Evolutionary conservation across 73 alveolate species (phyloP), one percentile per base, ranked within the genome.

Genomic region (Paramecium pentaurelia): DNA sequence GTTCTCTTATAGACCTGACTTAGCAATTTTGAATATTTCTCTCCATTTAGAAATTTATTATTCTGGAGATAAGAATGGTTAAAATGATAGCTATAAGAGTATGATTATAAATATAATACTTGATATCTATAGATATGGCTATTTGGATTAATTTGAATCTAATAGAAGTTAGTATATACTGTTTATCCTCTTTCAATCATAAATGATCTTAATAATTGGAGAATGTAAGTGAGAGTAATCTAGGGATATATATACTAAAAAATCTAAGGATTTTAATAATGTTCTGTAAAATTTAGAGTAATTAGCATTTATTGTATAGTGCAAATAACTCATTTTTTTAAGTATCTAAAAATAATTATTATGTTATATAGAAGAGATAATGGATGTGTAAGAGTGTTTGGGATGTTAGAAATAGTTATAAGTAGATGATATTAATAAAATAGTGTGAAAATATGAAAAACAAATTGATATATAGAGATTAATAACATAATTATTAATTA

Each of bases 1-100:
- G 20, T 38, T 34, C 18, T 75, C 88, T 42, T 75, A n/a, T 2
- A 75, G 34, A 36, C 60, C 58, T 0, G 88, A 4, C 70, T 75
- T 75, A 6, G 70, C 88, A 38, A 75, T n/a, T 28, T 75, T 75
- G 88, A 75, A 75, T 16, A 75, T 75, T 11, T 75, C 88, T 75
- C 88, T 75, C 68, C 60, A 75, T 38, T 75, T 75, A 6, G 88
- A 12, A 10, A 75, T 42, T 28, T 75, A 16, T 38, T 75, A 10
- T 75, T 75, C 88, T 2, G 58, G 70, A 18, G 70, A 54, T 54
- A 54, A 8, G 70, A 54, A 54, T 18, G 70, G 70, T 18, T 54
- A 54, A 54, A 54, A 54, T 54, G 30, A 1, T 8, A 54, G 20
- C 70, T 54, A 1, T 18, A 22, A 22, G 9, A 18, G 20, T 18